Base-by-base conservation (phyloP, 257 asterid species). In the Fraxinus americana region DNA sequence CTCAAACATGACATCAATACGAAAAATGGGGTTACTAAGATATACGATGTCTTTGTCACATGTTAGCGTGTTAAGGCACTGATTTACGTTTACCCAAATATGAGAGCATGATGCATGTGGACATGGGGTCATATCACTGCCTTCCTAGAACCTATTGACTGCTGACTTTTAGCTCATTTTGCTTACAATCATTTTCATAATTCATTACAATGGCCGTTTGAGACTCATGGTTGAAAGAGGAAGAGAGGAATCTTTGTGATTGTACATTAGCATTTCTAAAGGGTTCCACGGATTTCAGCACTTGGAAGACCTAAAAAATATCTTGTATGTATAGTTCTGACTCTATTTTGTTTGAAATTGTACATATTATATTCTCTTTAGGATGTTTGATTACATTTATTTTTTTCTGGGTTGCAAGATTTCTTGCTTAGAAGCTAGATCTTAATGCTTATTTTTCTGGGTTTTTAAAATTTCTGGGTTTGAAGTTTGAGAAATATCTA, bases 401-500 rank as follows among this genome's bases (percentile, higher is more conserved):
- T 10, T 38, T 57, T 79, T 79, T 43, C 75, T 79, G 73, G 77
- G 71, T 79, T 38, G 67, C 19, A 16, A 25, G 43, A 19, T 35
- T 84, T 84, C 38, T 54, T 66, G 76, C 71, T 70, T 52, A 48
- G 4, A n/a, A 16, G 75, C 9, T 75, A 0, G 2, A 72, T 70
- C 16, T 73, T 52, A 69, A 65, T 67, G 36, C 61, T 21, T 67
- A 39, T 30, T 57, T 79, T 79, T 72, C 75, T 83, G 76, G 77
- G 79, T 23, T 79, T 59, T 79, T n/a, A 17, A 27, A 57, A n/a
- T 36, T 84, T 84, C 50, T 67, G 57, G 77, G 69, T 66, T 57
- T 70, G 4, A 36, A 43, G 43, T 38, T 38, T 8, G 43, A 38
- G 43, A 38, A 38, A 38, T 38, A 38, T 38, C 43, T 38, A 7